phyloP scores from a whole-genome alignment of 768 basidiomycete genomes.

The Albatrellus ellisii region DNA sequence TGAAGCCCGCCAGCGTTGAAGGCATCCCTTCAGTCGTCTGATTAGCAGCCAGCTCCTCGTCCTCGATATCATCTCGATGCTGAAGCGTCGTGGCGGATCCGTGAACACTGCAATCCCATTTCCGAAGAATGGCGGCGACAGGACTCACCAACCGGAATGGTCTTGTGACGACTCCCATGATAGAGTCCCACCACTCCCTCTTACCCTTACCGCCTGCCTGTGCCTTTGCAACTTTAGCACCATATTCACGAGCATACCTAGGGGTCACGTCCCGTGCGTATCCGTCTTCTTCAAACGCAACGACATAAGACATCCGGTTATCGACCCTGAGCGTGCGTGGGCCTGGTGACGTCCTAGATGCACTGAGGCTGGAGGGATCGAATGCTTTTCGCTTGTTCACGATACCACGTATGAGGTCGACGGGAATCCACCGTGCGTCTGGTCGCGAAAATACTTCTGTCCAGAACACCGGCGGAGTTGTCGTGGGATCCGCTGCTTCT shows the following conservation, averaged over 20 bases:
- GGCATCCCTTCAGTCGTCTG: constrained; percentile 91
- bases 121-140: background rate
- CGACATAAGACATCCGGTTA: constrained; percentile 86
- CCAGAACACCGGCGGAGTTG: constrained; percentile 85
- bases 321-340: constrained; percentile 26
- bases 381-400: constrained; percentile 75
- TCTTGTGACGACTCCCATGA: constrained; percentile 48
- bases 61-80: constrained; percentile 90
- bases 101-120: too few species aligned
- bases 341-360: constrained; percentile 11
- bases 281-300: constrained; percentile 92
- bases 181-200: constrained; percentile 76
- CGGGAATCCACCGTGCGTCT: constrained; percentile 83
- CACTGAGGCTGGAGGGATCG: constrained; percentile 43
- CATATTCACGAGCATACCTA: constrained; percentile 74
- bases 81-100: constrained; percentile 23
- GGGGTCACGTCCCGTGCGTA: constrained; percentile 86
- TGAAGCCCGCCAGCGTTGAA: constrained; percentile 80
- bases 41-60: constrained; percentile 68
- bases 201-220: constrained; percentile 58
- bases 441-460: constrained; percentile 92
- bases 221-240: constrained; percentile 68
- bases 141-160: constrained; percentile 68
- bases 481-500: constrained; percentile 38
- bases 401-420: constrained; percentile 75